A percentile compares a stretch with the other conserved stretches of the same genome.
phyloP scores from a whole-genome alignment of 1,139 yeast genomes.

The Saccharomycopsis phalli region DNA sequence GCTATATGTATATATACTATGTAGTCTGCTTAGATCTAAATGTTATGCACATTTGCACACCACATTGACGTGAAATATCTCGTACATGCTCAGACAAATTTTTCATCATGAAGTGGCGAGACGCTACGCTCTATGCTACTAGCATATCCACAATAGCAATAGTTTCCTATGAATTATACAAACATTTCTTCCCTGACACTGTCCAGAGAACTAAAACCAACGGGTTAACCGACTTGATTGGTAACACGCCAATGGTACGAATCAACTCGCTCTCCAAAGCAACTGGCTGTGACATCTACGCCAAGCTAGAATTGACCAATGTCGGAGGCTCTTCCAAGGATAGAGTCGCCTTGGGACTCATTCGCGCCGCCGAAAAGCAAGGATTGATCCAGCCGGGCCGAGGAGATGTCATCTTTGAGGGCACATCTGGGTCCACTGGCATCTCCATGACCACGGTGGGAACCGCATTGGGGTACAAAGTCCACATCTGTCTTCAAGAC shows the following conservation, averaged over 20 bases:
- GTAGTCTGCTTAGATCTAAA: no score
- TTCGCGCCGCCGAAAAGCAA: slow-evolving; percentile 51
- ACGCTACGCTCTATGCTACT: background rate
- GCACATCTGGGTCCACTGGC: slow-evolving; percentile 95
- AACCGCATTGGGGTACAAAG: slow-evolving; percentile 77
- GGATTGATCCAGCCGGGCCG: slow-evolving; percentile 51
- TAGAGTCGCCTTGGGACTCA: slow-evolving; percentile 82
- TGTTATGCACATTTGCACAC: no score
- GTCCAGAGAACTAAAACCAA: slow-evolving; percentile 22
- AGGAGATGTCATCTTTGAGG: slow-evolving; percentile 75
- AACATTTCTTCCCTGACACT: background rate
- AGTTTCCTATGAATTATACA: background rate
- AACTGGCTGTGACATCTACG: slow-evolving; percentile 79
- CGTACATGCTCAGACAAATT: no score
- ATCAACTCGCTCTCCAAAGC: slow-evolving; percentile 62
- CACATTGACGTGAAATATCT: no score
- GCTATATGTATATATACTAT: no score
- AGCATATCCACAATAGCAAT: background rate
- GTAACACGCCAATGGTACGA: slow-evolving; percentile 82
- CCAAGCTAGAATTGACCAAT: slow-evolving; percentile 75
- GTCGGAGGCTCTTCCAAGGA: slow-evolving; percentile 98
- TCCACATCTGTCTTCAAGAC: slow-evolving; percentile 91
- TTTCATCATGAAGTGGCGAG: background rate
- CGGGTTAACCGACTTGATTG: slow-evolving; percentile 62
- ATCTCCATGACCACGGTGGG: slow-evolving; percentile 86